Evolutionary conservation across 495 filamentous ascomycete species (phyloP), one percentile per base, ranked within the genome.

Genomic region (Neurospora sp.): DNA sequence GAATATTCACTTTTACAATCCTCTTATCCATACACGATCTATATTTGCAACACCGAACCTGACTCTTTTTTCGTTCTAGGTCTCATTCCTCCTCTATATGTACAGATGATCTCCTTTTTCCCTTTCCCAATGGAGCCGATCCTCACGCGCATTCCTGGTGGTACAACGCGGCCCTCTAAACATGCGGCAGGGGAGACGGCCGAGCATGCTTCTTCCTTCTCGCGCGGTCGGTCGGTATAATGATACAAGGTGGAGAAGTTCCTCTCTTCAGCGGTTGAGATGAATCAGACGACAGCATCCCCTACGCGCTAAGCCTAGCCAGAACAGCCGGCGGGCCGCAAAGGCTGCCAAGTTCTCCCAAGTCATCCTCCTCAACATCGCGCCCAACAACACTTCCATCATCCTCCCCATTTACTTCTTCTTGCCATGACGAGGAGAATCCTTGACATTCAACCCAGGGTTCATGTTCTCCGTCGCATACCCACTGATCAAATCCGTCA

Each of bases 401-500:
- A n/a, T n/a, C n/a, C n/a, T n/a, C n/a, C n/a, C 27, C 41, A 11
- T 48, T 76, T 75, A 77, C 72, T 80, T 81, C 78, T 80, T 81
- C 72, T 76, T 77, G 62, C 69, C 75, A 39, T 75, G 2, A 66
- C 7, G 31, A 66, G 14, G 54, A 14, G 54, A 75, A 18, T 76
- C 75, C 79, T 79, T 81, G 11, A 78, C 78, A 48, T 76, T 77
- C 76, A 78, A 48, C 7, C 80, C 80, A 11, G 59, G 66, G 27
- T 72, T 71, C 66, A 73, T 72, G 42, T 77, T 76, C 31, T 77
- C 80, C 74, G 83, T 80, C 10, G 86, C 86, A 79, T 89, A 93
- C 27, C 85, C 85, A 77, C 88, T 88, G 76, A 94, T 92, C 82
- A 94, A 81, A 84, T 93, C 91, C 79, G 89, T 82, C 71, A 93